Evolutionary conservation across 768 basidiomycete genomes (phyloP).

Genomic region (Clitopilus hobsonii): DNA sequence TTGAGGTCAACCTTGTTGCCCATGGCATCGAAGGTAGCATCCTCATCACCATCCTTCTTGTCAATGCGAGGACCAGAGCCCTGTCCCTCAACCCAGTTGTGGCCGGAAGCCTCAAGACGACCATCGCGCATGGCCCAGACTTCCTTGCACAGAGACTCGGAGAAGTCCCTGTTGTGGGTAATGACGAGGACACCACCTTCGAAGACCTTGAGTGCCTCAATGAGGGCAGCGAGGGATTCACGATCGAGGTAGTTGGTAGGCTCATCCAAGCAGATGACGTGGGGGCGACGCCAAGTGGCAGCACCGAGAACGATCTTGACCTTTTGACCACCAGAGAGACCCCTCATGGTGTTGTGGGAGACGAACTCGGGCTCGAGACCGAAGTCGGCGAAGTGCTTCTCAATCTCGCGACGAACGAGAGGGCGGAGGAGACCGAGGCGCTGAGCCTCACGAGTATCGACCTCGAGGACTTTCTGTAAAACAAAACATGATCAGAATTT

Average conservation of each 20-base stretch:
- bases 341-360: conserved; percentile 98
- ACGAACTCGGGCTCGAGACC: conserved; percentile 99
- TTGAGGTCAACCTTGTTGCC: conserved; percentile 91
- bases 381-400: conserved; percentile 99
- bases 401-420: conserved; percentile 96
- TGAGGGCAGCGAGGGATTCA: conserved; percentile 98
- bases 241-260: conserved; percentile 99
- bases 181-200: conserved; percentile 98
- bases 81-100: conserved; percentile 99
- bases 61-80: conserved; percentile 93
- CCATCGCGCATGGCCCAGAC: conserved; percentile 99
- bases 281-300: conserved; percentile 98
- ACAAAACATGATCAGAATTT: neutral
- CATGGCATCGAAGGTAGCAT: conserved; percentile 93
- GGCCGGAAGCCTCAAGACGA: conserved; percentile 91
- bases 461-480: conserved; percentile 86
- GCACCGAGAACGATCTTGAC: conserved; percentile 99
- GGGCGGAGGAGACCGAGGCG: conserved; percentile 92
- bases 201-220: conserved; percentile 95
- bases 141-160: conserved; percentile 95
- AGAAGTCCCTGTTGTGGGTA: conserved; percentile 98
- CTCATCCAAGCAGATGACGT: conserved; percentile 96
- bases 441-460: conserved; percentile 96
- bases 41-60: conserved; percentile 88
- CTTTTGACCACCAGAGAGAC: conserved; percentile 98